Percentiles rank a stretch among this genome's conserved stretches.
Evolutionary conservation across 441 rosid genomes (phyloP).

Genomic region (Isatis lusitanica): DNA sequence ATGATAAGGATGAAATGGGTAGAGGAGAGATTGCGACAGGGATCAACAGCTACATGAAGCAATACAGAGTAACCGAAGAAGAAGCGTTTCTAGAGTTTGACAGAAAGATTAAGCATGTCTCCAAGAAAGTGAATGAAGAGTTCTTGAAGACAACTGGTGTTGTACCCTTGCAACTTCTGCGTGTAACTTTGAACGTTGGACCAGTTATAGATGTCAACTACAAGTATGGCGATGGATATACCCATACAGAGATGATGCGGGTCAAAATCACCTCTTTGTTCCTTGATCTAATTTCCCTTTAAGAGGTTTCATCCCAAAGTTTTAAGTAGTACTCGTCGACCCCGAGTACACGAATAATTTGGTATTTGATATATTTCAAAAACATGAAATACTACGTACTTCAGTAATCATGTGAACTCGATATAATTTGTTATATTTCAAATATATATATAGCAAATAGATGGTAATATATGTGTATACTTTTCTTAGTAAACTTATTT

Average conservation of each 20-base stretch:
- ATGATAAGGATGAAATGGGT: not conserved
- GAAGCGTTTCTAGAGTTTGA: slow-evolving; percentile 4
- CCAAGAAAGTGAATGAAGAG: not conserved
- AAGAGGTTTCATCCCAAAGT: not conserved
- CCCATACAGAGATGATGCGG: slow-evolving; percentile 5
- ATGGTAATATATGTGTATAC: too few relatives aligned
- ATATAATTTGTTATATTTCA: not conserved
- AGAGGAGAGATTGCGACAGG: slow-evolving; percentile 4
- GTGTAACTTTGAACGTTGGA: not conserved
- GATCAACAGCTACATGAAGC: not conserved
- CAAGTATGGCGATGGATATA: slow-evolving; percentile 2
- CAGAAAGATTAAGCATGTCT: not conserved
- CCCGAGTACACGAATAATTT: not conserved
- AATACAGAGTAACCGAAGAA: not conserved
- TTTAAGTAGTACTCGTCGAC: not conserved
- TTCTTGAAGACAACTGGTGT: not conserved
- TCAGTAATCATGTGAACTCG: not conserved
- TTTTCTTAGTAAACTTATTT: too few relatives aligned
- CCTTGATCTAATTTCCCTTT: not conserved
- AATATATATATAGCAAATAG: not conserved
- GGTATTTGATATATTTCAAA: not conserved
- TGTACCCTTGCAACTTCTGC: not conserved
- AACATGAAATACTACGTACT: not conserved
- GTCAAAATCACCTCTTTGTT: not conserved
- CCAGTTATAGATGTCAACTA: not conserved